Evolutionary conservation across 1,284 basidiomycete genomes (phyloP), one percentile per base, ranked within the genome.

Genomic region (Tilletiaria anomala): DNA sequence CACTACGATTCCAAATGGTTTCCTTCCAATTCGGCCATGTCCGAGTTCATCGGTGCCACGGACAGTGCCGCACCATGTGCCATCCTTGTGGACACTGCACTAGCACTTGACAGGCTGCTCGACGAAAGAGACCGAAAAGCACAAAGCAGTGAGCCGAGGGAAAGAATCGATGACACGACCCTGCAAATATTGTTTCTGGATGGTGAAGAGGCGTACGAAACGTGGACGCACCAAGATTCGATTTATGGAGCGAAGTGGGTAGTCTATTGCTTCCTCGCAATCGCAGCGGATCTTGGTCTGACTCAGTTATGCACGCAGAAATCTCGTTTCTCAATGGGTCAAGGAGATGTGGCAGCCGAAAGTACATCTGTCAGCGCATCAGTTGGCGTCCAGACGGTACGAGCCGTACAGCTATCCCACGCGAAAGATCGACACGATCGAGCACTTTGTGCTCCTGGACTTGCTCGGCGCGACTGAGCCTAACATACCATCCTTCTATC

Each of bases 1-100:
- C 93, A 99, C 67, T 88, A 84, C 58, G 93, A 99, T 68, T 87
- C 82, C 68, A 97, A 97, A 70, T 93, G 78, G 70, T 91, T 83
- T 56, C 80, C 82, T 56, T 78, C 83, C 71, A 81, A 33, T 6
- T 37, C 44, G 3, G 32, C 43, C 8, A 42, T 82, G 60, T 45
- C 73, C 85, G 83, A 32, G 1, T 99, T 99, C 65, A 73, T 99
- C 54, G 93, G 93, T 19, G 93, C 93, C 6, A 97, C 88, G 4
- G 93, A 99, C 68, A 94, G 87, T 5, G 93, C 93, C 1, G 87
- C 85, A 18, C 82, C 93, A 1, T 93, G 89, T 56, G 88, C 88
- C 1, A 80, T 96, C 70, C 51, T 66, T 32, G 51, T 61, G 1
- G 64, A 66, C 43, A 32, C 53, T 2, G 64, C 60, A 3, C 42